phyloP scores from a whole-genome alignment of 2,329 filamentous ascomycete species.

The Xylaria sp. region DNA sequence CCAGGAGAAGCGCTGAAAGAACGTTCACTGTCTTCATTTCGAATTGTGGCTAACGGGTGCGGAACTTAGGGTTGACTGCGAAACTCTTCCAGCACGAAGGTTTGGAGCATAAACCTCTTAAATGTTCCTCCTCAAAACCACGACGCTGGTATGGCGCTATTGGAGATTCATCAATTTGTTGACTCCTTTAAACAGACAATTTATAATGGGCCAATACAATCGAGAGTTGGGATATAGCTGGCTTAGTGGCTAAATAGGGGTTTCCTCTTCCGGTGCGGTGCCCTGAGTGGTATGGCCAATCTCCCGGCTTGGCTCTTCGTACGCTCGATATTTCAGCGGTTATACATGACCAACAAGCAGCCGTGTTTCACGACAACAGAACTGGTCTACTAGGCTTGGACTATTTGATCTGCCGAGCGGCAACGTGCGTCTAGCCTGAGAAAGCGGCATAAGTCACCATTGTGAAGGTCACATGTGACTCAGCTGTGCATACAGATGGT shows the following conservation, averaged over 20 bases:
- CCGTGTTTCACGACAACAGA: background rate
- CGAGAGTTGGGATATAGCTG: background rate
- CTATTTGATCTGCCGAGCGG: constrained; percentile 18
- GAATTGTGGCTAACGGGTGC: constrained; percentile 1
- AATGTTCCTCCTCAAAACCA: background rate
- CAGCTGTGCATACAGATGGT: background rate
- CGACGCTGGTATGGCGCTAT: background rate
- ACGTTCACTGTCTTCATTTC: constrained; percentile 37
- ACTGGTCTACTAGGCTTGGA: background rate
- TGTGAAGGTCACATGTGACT: background rate
- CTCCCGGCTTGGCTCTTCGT: constrained; percentile 27
- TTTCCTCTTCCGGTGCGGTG: constrained; percentile 21
- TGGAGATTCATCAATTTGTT: background rate
- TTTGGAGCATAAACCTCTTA: constrained; percentile 3
- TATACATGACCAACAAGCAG: background rate
- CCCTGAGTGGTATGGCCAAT: constrained; percentile 2
- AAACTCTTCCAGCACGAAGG: background rate
- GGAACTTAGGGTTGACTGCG: background rate
- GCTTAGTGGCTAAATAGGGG: constrained; percentile 26
- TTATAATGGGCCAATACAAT: constrained; percentile 20
- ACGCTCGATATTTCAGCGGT: background rate
- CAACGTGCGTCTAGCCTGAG: background rate
- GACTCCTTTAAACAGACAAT: constrained; percentile 15
- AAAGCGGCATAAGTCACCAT: constrained; percentile 1
- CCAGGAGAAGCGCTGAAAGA: constrained; percentile 30